phyloP scores from a whole-genome alignment of 768 basidiomycete genomes.

The Lactarius evosmus region DNA sequence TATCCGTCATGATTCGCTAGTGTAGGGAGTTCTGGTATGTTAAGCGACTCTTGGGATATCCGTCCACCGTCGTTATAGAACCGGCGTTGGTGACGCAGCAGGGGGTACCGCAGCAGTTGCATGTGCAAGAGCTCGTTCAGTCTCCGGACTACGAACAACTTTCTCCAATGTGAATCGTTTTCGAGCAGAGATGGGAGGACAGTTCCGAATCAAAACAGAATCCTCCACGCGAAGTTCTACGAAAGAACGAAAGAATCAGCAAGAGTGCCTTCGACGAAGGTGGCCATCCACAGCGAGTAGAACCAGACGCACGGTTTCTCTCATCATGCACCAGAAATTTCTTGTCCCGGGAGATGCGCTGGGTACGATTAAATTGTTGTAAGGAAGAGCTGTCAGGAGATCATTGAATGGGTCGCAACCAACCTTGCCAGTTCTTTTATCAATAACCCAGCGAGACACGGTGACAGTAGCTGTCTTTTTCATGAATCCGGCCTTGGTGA shows the following conservation, averaged over 20 bases:
- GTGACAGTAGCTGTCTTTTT: slow-evolving; percentile 82
- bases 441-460: slow-evolving; percentile 69
- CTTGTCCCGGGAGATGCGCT: slow-evolving; percentile 74
- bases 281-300: background rate
- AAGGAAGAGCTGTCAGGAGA: slow-evolving; percentile 13
- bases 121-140: slow-evolving; percentile 36
- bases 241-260: background rate
- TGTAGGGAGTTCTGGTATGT: background rate
- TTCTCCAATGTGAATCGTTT: slow-evolving; percentile 74
- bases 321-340: slow-evolving; percentile 79
- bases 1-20: background rate
- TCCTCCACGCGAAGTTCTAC: slow-evolving; percentile 66
- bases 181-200: slow-evolving; percentile 72
- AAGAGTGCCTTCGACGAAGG: slow-evolving; percentile 15
- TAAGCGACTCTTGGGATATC: background rate
- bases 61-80: background rate
- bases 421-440: slow-evolving; percentile 76
- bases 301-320: slow-evolving; percentile 53
- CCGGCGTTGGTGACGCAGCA: background rate
- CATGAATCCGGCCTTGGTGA: slow-evolving; percentile 81
- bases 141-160: slow-evolving; percentile 65
- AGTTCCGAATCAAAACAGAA: slow-evolving; percentile 74
- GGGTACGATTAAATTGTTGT: slow-evolving; percentile 17
- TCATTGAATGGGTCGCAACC: slow-evolving; percentile 24
- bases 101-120: background rate